Base-by-base conservation (phyloP, 768 basidiomycete genomes). In the Psilocybe cubensis region DNA sequence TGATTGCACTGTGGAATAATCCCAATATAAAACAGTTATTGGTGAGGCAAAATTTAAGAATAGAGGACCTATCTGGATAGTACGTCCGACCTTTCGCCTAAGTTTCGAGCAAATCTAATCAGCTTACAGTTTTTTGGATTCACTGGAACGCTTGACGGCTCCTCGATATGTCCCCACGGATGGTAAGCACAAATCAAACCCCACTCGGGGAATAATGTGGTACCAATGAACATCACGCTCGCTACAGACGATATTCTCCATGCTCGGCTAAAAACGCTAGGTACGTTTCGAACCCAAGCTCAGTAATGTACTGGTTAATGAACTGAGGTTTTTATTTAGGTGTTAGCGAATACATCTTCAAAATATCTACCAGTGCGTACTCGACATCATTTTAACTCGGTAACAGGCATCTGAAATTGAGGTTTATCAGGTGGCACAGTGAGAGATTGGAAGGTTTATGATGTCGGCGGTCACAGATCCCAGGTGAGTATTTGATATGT, bases 51-150 rank as follows among this genome's bases (percentile, higher is more conserved):
- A 83, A 82, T 54, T 69, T 89, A 56, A 73, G 84, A 12, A 70
- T 88, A 27, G 84, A 90, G 65, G 88, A 91, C 61, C 77, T 84
- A 68, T 83, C 86, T 40, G 88, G 87, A 40, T 92, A 89, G 90
- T 92, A 62, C 66, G 88, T 79, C 7, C 44, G 57, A 28, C 44
- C 35, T 44, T 46, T 10, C 12, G 28, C 33, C 33, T 46, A 61
- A 28, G 8, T 29, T 45, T 10, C 12, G n/a, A 20, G 29, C 25
- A 31, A 29, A 25, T 24, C 42, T 52, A 40, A 57, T 41, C 5
- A 0, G 24, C 33, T 8, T 75, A 65, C 77, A 92, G 90, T 71
- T 92, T 88, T 73, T 71, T 91, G 50, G 86, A 92, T 61, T 82
- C 80, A 7, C 63, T 92, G 44, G 80, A 83, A 40, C 77, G 88